Evolutionary conservation across 345 rosid species (phyloP), one percentile per base, ranked within the genome.

Genomic region (Theobroma cacao): DNA sequence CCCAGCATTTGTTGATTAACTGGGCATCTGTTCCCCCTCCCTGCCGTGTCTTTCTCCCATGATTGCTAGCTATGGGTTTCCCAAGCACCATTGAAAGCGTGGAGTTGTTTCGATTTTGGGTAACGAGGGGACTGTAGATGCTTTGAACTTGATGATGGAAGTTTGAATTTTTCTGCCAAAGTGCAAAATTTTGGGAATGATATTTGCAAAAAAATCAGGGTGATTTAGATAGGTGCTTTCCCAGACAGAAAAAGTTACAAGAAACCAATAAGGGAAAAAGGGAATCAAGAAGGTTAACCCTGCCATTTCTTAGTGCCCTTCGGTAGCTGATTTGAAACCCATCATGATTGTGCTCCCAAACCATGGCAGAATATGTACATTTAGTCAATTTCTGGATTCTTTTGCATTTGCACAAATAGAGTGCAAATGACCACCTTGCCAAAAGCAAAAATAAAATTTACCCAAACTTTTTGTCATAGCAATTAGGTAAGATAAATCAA

Each of bases 1-100:
- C 78, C 56, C 53, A 30, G 33, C 71, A 43, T 75, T 75, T 75
- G 78, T 45, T 79, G 34, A 63, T 31, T 79, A 30, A 30, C 1
- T 34, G 22, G 28, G 52, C 72, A 50, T 63, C 75, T 62, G 53
- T 74, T 38, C 13, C 56, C 22, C 14, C n/a, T n/a, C n/a, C 26
- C 7, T 76, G 40, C 68, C 62, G 30, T 17, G 22, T 63, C 58
- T 48, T 28, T 61, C 63, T 41, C 56, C 56, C 17, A 6, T 33
- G 62, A 11, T 75, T 17, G 50, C n/a, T 41, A 33, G 56, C 50
- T 56, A 13, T 33, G 24, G 71, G 6, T 43, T 33, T 59, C 12
- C 61, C 59, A 47, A 43, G 72, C 65, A 22, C 34, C 48, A 40
- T 15, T 81, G 60, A 47, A 28, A 22, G 36, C 20, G 50, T 53